Conservation (phyloP, 2,329 filamentous ascomycete genomes). For the Fusarium robinianum region DNA sequence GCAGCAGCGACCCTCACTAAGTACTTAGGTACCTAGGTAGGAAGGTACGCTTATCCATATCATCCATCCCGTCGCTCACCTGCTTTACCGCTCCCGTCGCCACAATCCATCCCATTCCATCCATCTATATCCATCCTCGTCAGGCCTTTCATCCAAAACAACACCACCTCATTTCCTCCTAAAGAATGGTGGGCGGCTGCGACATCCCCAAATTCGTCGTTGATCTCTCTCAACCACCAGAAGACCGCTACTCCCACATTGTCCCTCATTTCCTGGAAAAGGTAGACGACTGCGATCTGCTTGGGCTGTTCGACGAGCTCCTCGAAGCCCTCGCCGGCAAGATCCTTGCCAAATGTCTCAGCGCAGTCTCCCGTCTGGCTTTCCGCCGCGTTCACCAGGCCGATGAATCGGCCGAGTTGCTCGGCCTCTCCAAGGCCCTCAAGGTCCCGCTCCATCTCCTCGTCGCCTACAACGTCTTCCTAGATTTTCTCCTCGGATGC, state of each 20-base stretch:
- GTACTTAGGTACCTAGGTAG: too few relatives aligned
- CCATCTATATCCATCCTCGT: too few relatives aligned
- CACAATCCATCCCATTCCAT: too few relatives aligned
- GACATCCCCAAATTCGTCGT: slow-evolving; percentile 35
- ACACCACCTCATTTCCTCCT: too few relatives aligned
- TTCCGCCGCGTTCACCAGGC: slow-evolving; percentile 55
- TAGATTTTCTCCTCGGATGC: slow-evolving; percentile 68
- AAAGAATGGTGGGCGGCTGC: not conserved
- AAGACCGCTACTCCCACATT: slow-evolving; percentile 36
- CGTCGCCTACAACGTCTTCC: slow-evolving; percentile 64
- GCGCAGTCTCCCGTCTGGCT: slow-evolving; percentile 48
- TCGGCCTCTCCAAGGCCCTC: slow-evolving; percentile 56
- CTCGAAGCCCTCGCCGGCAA: slow-evolving; percentile 37
- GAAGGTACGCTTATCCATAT: too few relatives aligned
- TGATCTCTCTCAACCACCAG: slow-evolving; percentile 36
- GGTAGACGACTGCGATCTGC: slow-evolving; percentile 40
- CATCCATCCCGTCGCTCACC: too few relatives aligned
- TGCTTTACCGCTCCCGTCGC: too few relatives aligned
- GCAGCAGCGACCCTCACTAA: too few relatives aligned
- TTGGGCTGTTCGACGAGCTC: slow-evolving; percentile 55
- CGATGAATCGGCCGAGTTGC: slow-evolving; percentile 66
- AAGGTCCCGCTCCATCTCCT: slow-evolving; percentile 62
- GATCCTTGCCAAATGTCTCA: slow-evolving; percentile 34
- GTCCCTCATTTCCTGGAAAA: slow-evolving; percentile 24
- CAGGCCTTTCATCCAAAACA: too few relatives aligned